Evolutionary conservation across 1,284 basidiomycete genomes (phyloP).

Genomic region (Ceratobasidium sp.): DNA sequence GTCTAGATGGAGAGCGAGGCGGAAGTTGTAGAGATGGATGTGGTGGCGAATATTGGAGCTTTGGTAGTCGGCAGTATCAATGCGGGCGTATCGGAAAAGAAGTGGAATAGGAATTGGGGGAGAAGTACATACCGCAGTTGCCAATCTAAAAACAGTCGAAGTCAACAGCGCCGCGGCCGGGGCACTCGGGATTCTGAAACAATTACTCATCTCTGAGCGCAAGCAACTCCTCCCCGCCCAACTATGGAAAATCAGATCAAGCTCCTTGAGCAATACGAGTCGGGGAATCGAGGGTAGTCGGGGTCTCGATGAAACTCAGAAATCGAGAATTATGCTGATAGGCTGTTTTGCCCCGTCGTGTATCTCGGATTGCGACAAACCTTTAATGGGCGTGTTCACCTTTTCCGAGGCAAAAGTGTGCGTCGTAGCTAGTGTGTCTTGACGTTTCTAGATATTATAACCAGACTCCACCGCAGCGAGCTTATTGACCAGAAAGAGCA

Average conservation of each 20-base stretch:
- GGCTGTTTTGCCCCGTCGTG: constrained; percentile 83
- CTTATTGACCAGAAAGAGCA: constrained; percentile 94
- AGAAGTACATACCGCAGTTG: constrained; percentile 84
- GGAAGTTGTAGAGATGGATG: background rate
- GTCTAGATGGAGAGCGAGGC: constrained; percentile 12
- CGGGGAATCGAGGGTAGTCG: constrained; percentile 52
- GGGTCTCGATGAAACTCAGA: background rate
- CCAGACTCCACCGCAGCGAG: constrained; percentile 94
- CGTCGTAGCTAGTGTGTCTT: constrained; percentile 64
- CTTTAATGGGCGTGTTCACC: constrained; percentile 95
- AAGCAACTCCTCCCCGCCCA: constrained; percentile 96
- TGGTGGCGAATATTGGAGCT: background rate
- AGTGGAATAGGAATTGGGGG: background rate
- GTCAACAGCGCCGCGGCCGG: constrained; percentile 91
- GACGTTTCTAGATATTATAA: constrained; percentile 81
- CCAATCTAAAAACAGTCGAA: too few relatives aligned
- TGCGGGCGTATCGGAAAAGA: constrained; percentile 27
- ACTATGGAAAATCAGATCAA: constrained; percentile 95
- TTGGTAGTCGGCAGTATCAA: constrained; percentile 13
- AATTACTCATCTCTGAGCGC: constrained; percentile 88
- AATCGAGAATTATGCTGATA: constrained; percentile 63
- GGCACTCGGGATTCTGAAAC: constrained; percentile 93
- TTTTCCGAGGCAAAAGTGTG: constrained; percentile 77
- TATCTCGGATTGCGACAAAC: constrained; percentile 91
- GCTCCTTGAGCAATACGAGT: constrained; percentile 98